A percentile compares a stretch with the other conserved stretches of the same genome.
phyloP scores from a whole-genome alignment of 805 yeast species.

The Candida ipomoeae region DNA sequence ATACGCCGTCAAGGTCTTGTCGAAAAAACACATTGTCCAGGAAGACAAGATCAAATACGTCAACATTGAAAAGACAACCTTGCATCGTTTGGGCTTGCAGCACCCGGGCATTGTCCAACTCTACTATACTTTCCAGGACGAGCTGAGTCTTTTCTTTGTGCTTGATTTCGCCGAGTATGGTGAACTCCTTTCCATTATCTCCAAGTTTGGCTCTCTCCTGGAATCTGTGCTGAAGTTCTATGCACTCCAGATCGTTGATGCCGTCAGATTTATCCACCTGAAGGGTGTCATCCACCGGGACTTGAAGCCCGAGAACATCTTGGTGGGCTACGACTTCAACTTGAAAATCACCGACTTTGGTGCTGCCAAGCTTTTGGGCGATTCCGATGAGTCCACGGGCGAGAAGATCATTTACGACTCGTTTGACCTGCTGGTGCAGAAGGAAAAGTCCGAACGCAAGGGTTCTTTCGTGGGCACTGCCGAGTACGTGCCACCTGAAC shows the following conservation, averaged over 20 bases:
- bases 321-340: constrained; percentile 80
- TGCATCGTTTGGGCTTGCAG: constrained; percentile 75
- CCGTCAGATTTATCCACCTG: constrained; percentile 81
- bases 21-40: constrained; percentile 87
- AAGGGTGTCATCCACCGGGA: constrained; percentile 92
- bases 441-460: constrained; percentile 19
- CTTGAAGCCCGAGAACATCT: constrained; percentile 88
- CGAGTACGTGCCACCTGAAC: constrained; percentile 92
- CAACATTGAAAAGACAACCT: constrained; percentile 86
- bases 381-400: constrained; percentile 28
- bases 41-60: constrained; percentile 95
- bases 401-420: constrained; percentile 31
- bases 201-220: constrained; percentile 71
- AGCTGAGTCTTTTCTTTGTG: constrained; percentile 80
- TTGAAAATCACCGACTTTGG: constrained; percentile 95
- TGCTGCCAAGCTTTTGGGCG: constrained; percentile 76
- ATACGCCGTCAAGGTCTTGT: constrained; percentile 87
- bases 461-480: constrained; percentile 96
- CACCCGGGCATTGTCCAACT: constrained; percentile 94
- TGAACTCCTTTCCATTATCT: constrained; percentile 77
- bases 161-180: constrained; percentile 94
- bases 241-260: constrained; percentile 83
- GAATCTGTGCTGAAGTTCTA: constrained; percentile 76
- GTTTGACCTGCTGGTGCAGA: constrained; percentile 26
- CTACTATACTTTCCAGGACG: constrained; percentile 93